A percentile compares a stretch with the other conserved stretches of the same genome.
These are phyloP conservation scores for Naganishia liquefaciens DNA, from an alignment of 1,284 basidiomycete genomes.

Conservation along the genomic window DNA sequence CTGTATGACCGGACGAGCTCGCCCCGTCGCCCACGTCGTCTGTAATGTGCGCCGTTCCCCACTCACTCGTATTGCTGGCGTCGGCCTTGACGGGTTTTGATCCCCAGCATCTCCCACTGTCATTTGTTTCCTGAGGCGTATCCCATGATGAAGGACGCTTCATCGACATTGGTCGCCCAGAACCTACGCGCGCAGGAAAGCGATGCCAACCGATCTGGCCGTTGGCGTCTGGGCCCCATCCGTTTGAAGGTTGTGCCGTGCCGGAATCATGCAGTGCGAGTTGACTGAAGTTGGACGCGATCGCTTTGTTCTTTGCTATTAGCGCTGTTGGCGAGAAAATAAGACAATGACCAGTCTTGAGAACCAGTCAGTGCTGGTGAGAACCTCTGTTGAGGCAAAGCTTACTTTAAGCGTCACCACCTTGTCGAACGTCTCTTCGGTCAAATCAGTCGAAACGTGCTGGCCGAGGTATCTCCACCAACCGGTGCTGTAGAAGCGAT, in stretches of 20 bases:
- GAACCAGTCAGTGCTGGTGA: neutral
- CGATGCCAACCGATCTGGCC: neutral
- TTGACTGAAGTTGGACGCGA: neutral
- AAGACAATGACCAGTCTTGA: constrained; percentile 26
- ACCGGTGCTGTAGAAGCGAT: constrained; percentile 69
- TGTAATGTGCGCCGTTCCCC: neutral
- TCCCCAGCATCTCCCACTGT: too few relatives aligned
- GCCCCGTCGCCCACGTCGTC: neutral
- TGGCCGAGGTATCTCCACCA: constrained; percentile 70
- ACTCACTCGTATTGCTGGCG: neutral
- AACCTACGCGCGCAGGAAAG: neutral
- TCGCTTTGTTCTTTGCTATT: constrained; percentile 4
- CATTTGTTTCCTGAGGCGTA: neutral
- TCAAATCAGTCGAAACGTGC: constrained; percentile 66
- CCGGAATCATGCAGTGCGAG: neutral
- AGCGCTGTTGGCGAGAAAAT: constrained; percentile 32
- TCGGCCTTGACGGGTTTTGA: neutral
- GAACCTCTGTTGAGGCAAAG: neutral
- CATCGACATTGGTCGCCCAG: neutral
- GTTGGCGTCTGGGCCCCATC: neutral
- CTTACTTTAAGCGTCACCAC: constrained; percentile 66
- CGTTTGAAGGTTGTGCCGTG: neutral
- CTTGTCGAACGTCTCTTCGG: constrained; percentile 64
- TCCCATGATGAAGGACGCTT: constrained; percentile 14
- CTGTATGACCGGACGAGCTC: neutral